A percentile compares a stretch with the other conserved stretches of the same genome.
Evolutionary conservation across 352 stramenopile species (phyloP).

Genomic region (Pythium pyrilobum): DNA sequence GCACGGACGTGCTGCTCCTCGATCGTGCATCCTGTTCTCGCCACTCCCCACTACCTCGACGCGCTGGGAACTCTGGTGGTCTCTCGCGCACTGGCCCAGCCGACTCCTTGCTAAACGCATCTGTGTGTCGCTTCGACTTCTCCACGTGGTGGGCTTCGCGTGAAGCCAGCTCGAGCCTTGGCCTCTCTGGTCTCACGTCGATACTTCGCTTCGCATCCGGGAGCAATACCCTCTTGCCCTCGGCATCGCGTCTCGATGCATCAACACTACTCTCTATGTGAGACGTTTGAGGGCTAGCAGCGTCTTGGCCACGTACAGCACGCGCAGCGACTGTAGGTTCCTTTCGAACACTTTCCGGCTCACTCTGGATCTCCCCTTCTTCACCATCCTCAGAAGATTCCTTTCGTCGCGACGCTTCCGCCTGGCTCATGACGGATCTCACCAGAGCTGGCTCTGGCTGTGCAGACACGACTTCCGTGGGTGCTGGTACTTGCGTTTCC

Average conservation of each 20-base stretch:
- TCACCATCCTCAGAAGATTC: background rate
- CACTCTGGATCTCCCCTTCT: conserved; percentile 19
- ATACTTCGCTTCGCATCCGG: no score
- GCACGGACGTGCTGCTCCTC: background rate
- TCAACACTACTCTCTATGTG: no score
- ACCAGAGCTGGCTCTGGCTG: no score
- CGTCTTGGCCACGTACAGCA: background rate
- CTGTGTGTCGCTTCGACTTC: background rate
- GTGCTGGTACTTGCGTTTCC: no score
- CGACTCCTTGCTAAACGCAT: background rate
- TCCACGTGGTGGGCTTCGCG: background rate
- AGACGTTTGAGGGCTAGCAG: background rate
- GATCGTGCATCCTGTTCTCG: conserved; percentile 4
- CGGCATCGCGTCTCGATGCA: no score
- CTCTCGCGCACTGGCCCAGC: background rate
- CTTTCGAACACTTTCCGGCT: background rate
- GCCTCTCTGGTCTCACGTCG: no score
- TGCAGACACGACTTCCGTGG: no score
- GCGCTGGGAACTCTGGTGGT: background rate
- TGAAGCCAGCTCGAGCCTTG: no score
- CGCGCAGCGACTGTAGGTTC: no score
- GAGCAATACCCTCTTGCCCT: no score
- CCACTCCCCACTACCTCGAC: conserved; percentile 20
- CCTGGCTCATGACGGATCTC: no score
- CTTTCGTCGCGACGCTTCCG: background rate